Evolutionary conservation across 805 yeast genomes (phyloP).

Genomic region (Wickerhamomyces bisporus): DNA sequence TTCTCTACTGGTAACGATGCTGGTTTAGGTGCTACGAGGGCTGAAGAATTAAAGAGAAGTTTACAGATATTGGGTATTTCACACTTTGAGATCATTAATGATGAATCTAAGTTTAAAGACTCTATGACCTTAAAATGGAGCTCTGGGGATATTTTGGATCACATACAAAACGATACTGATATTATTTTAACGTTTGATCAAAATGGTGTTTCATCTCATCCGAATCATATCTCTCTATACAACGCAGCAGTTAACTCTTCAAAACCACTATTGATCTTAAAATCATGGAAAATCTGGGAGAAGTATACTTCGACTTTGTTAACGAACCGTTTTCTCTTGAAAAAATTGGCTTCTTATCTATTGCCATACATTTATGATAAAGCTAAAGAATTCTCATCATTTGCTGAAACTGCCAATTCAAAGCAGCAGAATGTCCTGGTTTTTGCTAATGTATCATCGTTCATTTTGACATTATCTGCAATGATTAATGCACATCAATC

Average conservation of each 20-base stretch:
- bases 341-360: neutral
- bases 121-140: conserved; percentile 70
- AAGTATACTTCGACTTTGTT: conserved; percentile 44
- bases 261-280: conserved; percentile 24
- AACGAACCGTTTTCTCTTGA: conserved; percentile 9
- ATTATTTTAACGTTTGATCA: conserved; percentile 75
- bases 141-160: conserved; percentile 31
- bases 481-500: conserved; percentile 81
- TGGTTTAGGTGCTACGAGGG: conserved; percentile 63
- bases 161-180: conserved; percentile 29
- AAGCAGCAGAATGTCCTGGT: conserved; percentile 25
- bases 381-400: neutral
- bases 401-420: too few relatives aligned
- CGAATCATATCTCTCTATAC: conserved; percentile 72
- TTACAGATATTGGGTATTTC: conserved; percentile 49
- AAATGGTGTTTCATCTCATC: conserved; percentile 77
- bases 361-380: neutral
- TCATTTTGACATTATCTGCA: conserved; percentile 45
- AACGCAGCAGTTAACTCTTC: conserved; percentile 31
- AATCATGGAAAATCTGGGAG: conserved; percentile 28
- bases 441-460: conserved; percentile 28
- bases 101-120: conserved; percentile 50
- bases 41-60: conserved; percentile 52
- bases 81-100: conserved; percentile 39
- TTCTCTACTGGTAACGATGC: conserved; percentile 75